phyloP scores from a whole-genome alignment of 495 filamentous ascomycete genomes.

The Penicillium herquei region DNA sequence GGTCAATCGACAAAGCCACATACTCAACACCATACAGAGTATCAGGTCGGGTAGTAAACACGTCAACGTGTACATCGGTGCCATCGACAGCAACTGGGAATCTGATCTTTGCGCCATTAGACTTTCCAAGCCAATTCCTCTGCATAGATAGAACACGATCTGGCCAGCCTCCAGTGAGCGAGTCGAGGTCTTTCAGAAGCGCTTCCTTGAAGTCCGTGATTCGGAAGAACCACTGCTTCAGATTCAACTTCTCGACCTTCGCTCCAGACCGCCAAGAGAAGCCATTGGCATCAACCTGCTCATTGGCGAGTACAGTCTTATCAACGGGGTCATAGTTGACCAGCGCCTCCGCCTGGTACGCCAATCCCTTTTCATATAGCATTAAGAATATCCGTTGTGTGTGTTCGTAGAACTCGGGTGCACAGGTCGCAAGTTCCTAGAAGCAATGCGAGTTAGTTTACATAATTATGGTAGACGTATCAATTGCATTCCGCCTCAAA shows the following conservation, averaged over 20 bases:
- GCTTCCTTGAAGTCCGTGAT: conserved; percentile 76
- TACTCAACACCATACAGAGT: conserved; percentile 85
- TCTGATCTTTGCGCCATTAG: conserved; percentile 65
- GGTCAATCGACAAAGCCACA: conserved; percentile 70
- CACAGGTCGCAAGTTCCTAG: conserved; percentile 80
- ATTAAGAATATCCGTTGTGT: conserved; percentile 82
- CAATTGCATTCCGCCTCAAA: conserved; percentile 4
- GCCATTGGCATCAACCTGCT: conserved; percentile 83
- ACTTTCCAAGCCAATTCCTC: conserved; percentile 84
- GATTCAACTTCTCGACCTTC: conserved; percentile 72
- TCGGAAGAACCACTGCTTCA: conserved; percentile 89
- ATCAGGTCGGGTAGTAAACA: conserved; percentile 82
- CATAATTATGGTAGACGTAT: too few species aligned
- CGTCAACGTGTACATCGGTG: conserved; percentile 54
- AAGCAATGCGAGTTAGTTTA: not conserved
- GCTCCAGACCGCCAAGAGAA: conserved; percentile 86
- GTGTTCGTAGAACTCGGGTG: conserved; percentile 82
- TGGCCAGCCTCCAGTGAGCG: conserved; percentile 68
- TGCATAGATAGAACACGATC: conserved; percentile 82
- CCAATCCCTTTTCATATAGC: conserved; percentile 67
- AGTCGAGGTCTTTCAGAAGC: conserved; percentile 70
- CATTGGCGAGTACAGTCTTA: conserved; percentile 85
- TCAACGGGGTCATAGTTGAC: conserved; percentile 93
- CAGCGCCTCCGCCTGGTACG: conserved; percentile 73
- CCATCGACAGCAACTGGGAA: conserved; percentile 55